Evolutionary conservation across 2,329 filamentous ascomycete species (phyloP).

Genomic region (Diaporthe vaccinii): DNA sequence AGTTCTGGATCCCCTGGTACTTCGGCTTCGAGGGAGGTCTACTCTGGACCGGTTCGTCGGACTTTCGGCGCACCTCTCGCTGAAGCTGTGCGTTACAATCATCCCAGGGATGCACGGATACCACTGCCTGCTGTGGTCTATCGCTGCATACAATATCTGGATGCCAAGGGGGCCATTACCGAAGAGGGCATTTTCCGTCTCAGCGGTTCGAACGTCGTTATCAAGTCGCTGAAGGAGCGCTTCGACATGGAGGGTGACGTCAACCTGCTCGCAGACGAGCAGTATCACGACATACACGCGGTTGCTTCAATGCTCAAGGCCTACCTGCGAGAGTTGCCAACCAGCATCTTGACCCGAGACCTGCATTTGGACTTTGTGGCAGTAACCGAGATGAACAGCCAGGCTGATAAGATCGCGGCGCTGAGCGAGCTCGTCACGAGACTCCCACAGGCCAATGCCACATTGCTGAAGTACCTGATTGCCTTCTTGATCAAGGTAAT

Average conservation of each 20-base stretch:
- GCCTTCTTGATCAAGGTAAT: conserved; percentile 93
- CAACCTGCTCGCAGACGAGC: conserved; percentile 83
- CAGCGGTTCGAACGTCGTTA: conserved; percentile 95
- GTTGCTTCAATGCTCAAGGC: conserved; percentile 94
- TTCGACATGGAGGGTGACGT: conserved; percentile 96
- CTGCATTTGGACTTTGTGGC: conserved; percentile 90
- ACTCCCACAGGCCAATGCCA: conserved; percentile 84
- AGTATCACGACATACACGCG: conserved; percentile 95
- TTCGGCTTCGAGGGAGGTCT: conserved; percentile 54
- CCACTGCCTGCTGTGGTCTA: conserved; percentile 93
- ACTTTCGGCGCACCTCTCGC: conserved; percentile 89
- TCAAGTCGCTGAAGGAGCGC: conserved; percentile 89
- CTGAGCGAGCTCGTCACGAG: conserved; percentile 84
- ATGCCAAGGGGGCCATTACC: conserved; percentile 81
- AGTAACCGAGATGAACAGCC: conserved; percentile 83
- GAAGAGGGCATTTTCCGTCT: conserved; percentile 98
- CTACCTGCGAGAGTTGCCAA: conserved; percentile 92
- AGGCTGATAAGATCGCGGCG: conserved; percentile 80
- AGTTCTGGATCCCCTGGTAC: conserved; percentile 58
- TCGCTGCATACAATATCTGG: conserved; percentile 93
- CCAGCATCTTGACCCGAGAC: conserved; percentile 90
- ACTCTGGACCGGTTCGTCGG: conserved; percentile 70
- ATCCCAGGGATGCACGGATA: conserved; percentile 78
- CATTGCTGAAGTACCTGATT: conserved; percentile 86
- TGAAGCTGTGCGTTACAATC: conserved; percentile 87